Base-by-base conservation (phyloP, 2,329 filamentous ascomycete species). In the Aureobasidium lini region DNA sequence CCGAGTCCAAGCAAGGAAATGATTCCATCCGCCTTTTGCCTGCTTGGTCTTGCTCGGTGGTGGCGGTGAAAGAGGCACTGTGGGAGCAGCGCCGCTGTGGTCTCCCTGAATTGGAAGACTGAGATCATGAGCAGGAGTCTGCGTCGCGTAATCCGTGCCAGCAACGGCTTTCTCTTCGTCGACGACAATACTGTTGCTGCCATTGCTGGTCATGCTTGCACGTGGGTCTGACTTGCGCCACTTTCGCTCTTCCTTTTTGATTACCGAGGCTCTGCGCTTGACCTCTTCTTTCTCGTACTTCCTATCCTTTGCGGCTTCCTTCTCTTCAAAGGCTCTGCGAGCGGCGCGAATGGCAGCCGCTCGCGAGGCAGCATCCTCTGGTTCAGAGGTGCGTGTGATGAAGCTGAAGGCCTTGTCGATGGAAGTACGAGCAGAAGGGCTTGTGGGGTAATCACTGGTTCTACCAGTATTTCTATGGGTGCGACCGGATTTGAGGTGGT, bases 291-390 rank as follows among this genome's bases (percentile, higher is more conserved):
- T 76, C 65, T 83, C 79, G 47, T 77, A 71, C 64, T 81, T 81
- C 52, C 74, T 76, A 58, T 77, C 77, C 64, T 84, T 84, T 37
- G 77, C 79, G 4, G 78, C 80, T 69, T 84, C 81, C 64, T 82
- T 81, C 63, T 84, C 80, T 60, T 81, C 76, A 66, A 84, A 84
- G 34, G 82, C 81, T 53, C 78, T 73, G 6, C 83, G 77, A 5
- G 80, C 78, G 46, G 79, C 80, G 58, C 79, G 77, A 9, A 85
- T 81, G 4, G 77, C 77, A 16, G 81, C 81, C 43, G 81, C 81
- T 40, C 81, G 77, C 5, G 78, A 77, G 32, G 77, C 74, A 7
- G 81, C 75, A 15, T 69, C 72, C 59, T 68, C 73, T 9, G 72
- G 64, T 44, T 71, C 54, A 9, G 62, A 63, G 29, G 75, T 77